Evolutionary conservation across 306 rosid genomes (phyloP).

Genomic region (Gastrolobium villosum): DNA sequence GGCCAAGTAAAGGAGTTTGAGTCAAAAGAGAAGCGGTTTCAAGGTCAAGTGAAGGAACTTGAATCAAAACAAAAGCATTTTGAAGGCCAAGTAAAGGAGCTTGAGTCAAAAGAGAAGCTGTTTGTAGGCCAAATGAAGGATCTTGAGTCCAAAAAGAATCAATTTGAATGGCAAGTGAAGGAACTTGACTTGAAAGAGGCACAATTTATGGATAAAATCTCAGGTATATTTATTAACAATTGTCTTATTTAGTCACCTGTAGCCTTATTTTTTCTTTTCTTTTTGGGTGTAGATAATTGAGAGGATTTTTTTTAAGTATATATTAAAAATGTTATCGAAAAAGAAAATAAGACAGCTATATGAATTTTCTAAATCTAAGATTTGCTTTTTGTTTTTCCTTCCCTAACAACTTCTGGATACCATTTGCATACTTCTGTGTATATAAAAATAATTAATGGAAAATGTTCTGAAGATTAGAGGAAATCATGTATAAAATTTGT

Average conservation of each 20-base stretch:
- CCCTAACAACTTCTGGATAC: background rate
- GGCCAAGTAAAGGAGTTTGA: too few species aligned
- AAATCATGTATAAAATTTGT: conserved; percentile 2
- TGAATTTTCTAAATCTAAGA: background rate
- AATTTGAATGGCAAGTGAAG: background rate
- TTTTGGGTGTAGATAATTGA: conserved; percentile 2
- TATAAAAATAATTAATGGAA: too few species aligned
- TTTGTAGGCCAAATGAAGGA: too few species aligned
- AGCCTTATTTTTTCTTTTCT: background rate
- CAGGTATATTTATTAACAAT: conserved; percentile 56
- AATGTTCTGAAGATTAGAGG: too few species aligned
- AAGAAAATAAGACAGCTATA: background rate
- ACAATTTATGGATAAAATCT: conserved; percentile 42
- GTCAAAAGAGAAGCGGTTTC: too few species aligned
- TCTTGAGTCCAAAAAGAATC: too few species aligned
- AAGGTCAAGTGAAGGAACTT: too few species aligned
- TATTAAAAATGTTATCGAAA: background rate
- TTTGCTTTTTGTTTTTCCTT: background rate
- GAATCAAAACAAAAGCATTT: too few species aligned
- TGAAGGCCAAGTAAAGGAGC: too few species aligned
- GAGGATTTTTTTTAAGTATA: background rate
- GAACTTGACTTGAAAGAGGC: conserved; percentile 24
- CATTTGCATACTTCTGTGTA: too few species aligned
- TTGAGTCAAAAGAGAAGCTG: too few species aligned
- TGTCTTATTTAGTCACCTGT: background rate